Conservation (phyloP, 345 rosid genomes). For the Salix arbutifolia region DNA sequence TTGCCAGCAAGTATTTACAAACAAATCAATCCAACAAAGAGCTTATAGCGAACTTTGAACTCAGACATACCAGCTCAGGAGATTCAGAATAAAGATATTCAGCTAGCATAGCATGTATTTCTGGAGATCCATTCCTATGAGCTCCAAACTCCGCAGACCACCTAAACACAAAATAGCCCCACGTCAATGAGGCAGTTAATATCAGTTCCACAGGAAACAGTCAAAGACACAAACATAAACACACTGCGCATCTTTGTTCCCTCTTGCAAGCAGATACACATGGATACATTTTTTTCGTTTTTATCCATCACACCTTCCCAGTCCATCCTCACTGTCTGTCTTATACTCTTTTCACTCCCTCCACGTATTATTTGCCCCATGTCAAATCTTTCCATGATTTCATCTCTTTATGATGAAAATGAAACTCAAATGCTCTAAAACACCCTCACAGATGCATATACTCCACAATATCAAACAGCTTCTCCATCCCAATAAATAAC, state of each 20-base stretch:
- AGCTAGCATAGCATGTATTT: conserved; percentile 77
- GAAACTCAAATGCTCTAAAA: not conserved
- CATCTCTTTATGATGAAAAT: not conserved
- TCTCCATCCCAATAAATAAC: not conserved
- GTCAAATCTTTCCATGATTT: not conserved
- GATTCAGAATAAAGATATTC: conserved; percentile 85
- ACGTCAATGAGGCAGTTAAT: conserved; percentile 5
- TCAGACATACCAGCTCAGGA: conserved; percentile 75
- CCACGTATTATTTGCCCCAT: not conserved
- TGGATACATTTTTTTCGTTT: not conserved
- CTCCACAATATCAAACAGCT: not conserved
- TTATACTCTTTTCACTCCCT: not conserved
- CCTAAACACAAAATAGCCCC: conserved; percentile 40
- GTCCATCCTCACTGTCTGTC: not conserved
- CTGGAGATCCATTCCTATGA: conserved; percentile 59
- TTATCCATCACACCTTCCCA: not conserved
- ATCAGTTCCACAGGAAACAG: not conserved
- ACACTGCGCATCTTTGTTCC: not conserved
- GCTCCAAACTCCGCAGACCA: conserved; percentile 90
- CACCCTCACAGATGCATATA: not conserved
- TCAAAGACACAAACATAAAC: not conserved
- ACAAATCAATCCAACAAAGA: not conserved
- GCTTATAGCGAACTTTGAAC: not conserved
- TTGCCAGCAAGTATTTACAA: not conserved
- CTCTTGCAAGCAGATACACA: not conserved